These are phyloP conservation scores for Phytophthora sojae DNA, from an alignment of 352 stramenopile genomes.

Conservation along the genomic window DNA sequence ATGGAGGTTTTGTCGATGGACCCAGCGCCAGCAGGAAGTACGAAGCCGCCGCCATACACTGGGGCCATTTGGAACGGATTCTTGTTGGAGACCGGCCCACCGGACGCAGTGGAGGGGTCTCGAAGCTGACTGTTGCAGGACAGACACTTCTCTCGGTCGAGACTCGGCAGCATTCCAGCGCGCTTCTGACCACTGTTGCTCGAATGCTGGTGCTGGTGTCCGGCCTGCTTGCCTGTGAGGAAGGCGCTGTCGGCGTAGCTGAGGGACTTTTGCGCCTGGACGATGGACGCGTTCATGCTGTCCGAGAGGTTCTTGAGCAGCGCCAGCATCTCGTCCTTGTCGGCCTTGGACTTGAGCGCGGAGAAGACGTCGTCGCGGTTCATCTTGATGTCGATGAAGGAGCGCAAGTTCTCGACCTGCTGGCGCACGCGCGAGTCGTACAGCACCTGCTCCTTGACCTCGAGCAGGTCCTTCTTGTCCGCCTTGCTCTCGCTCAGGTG, in stretches of 20 bases:
- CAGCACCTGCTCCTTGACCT: constrained; percentile 89
- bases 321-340: constrained; percentile 87
- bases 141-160: constrained; percentile 81
- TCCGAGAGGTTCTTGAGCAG: constrained; percentile 82
- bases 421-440: constrained; percentile 88
- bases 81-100: constrained; percentile 57
- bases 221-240: constrained; percentile 75
- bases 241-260: constrained; percentile 76
- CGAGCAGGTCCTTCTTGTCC: constrained; percentile 85
- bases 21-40: constrained; percentile 44
- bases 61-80: constrained; percentile 72
- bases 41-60: constrained; percentile 78
- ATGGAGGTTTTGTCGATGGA: constrained; percentile 51
- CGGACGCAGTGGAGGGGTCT: constrained; percentile 36
- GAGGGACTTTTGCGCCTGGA: constrained; percentile 68
- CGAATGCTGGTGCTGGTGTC: constrained; percentile 64
- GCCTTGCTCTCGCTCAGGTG: constrained; percentile 84
- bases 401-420: constrained; percentile 86
- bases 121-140: constrained; percentile 80
- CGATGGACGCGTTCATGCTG: constrained; percentile 84
- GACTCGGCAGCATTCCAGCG: constrained; percentile 65
- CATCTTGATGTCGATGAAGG: constrained; percentile 92
- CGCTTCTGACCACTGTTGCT: constrained; percentile 46
- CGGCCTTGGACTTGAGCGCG: constrained; percentile 84
- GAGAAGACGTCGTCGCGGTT: constrained; percentile 88